phyloP scores from a whole-genome alignment of 2,329 filamentous ascomycete species.

The Diaporthe sp. region DNA sequence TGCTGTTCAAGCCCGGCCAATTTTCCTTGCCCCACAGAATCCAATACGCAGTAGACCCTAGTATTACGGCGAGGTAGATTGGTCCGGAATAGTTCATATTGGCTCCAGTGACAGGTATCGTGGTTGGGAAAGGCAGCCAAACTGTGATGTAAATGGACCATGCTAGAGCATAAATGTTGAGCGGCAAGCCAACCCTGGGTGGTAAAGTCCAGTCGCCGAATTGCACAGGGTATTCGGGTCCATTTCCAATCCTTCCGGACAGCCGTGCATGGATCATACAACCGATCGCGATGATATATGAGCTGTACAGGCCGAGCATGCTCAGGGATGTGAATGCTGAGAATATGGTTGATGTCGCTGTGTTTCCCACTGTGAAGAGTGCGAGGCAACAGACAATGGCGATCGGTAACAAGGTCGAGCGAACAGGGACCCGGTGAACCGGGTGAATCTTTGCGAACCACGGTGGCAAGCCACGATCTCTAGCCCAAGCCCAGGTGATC shows the following conservation, averaged over 20 bases:
- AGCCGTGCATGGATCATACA: constrained; percentile 39
- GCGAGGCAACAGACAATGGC: constrained; percentile 49
- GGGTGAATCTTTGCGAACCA: constrained; percentile 17
- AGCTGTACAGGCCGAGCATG: constrained; percentile 34
- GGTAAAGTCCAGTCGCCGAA: constrained; percentile 38
- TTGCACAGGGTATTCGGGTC: background rate
- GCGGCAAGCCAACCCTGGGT: constrained; percentile 2
- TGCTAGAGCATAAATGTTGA: constrained; percentile 38
- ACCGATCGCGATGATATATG: constrained; percentile 40
- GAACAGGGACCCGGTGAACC: constrained; percentile 2
- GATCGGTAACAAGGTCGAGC: constrained; percentile 5
- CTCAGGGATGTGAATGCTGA: constrained; percentile 46
- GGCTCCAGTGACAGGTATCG: constrained; percentile 38
- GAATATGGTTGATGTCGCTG: constrained; percentile 49
- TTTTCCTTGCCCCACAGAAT: background rate
- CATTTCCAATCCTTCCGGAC: background rate
- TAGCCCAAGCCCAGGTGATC: constrained; percentile 62
- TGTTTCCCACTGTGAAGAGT: constrained; percentile 54
- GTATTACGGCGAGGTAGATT: constrained; percentile 31
- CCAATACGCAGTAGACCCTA: background rate
- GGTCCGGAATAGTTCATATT: constrained; percentile 41
- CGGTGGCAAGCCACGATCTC: constrained; percentile 54
- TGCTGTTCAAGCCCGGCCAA: constrained; percentile 7
- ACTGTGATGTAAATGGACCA: constrained; percentile 38
- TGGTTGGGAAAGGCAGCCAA: constrained; percentile 39